phyloP scores from a whole-genome alignment of 352 stramenopile genomes.

The Achlya hypogyna region DNA sequence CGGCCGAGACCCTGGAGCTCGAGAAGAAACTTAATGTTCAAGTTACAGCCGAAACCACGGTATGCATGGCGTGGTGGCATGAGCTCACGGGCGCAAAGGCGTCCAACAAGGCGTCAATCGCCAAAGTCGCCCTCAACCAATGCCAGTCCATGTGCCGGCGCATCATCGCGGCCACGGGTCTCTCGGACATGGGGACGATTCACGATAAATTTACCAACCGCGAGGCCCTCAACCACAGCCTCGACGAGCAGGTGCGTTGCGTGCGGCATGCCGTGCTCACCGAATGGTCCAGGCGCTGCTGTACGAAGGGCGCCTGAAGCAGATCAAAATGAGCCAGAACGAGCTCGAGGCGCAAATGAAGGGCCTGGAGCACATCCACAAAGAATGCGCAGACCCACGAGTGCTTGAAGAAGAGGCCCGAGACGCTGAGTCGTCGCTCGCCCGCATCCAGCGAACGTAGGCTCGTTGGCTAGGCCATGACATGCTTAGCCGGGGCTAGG shows the following conservation, averaged over 20 bases:
- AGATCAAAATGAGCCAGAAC: conserved; percentile 62
- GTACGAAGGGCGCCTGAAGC: conserved; percentile 68
- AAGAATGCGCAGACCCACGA: conserved; percentile 33
- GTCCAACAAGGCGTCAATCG: conserved; percentile 24
- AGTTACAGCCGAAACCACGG: conserved; percentile 15
- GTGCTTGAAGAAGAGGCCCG: conserved; percentile 63
- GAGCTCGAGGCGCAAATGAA: conserved; percentile 67
- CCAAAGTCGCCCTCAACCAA: conserved; percentile 68
- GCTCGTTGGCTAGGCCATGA: neutral
- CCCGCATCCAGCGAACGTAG: conserved; percentile 53
- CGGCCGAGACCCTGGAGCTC: conserved; percentile 16
- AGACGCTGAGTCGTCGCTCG: conserved; percentile 57
- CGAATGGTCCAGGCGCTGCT: conserved; percentile 29
- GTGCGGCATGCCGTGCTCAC: neutral
- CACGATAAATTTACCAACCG: conserved; percentile 69
- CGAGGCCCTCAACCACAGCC: conserved; percentile 68
- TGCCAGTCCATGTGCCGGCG: conserved; percentile 78
- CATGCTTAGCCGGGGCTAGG: neutral
- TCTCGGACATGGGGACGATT: conserved; percentile 67
- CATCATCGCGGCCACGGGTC: conserved; percentile 71
- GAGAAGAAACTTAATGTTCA: conserved; percentile 17
- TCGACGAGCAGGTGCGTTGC: conserved; percentile 50
- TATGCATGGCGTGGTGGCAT: neutral
- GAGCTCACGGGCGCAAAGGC: neutral
- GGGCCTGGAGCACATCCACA: conserved; percentile 31